Evolutionary conservation across 1,139 yeast species (phyloP), one percentile per base, ranked within the genome.

Genomic region (Geotrichum siamense): DNA sequence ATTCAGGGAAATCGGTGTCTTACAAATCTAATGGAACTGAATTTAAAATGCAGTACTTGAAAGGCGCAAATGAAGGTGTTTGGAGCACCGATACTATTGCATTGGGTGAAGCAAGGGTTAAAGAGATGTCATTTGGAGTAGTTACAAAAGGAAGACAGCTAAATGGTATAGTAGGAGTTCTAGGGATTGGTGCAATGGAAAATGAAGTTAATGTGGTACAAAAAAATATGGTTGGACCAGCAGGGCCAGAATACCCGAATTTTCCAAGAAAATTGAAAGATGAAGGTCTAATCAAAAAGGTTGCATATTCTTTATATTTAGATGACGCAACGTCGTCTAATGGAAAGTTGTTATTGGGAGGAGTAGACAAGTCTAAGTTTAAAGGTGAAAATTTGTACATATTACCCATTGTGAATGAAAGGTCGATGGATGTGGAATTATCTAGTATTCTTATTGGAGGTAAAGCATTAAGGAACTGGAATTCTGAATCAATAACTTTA

Each of bases 331-430:
- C 38, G 4, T 43, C 50, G n/a, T 53, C 58, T 15, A 40, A 56
- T 3, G 77, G 77, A 8, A 52, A 59, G 36, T 58, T 72, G 31
- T 43, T 62, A 41, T 72, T 72, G 57, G 76, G 76, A 2, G 78
- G 75, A 2, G 64, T 73, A 38, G 78, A 73, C 54, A 67, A 68
- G 45, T 68, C 71, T 35, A 72, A 72, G 55, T 71, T 67, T 53
- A 39, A 58, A 2, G 75, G 74, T 3, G 45, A 53, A 5, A 19
- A 33, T 10, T 60, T 70, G 48, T 47, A 44, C 28, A 36, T 46
- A 1, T 30, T 55, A 5, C 49, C 49, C 3, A 38, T 38, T 30
- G 8, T 31, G 13, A 15, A 21, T 28, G 23, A 23, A 5, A 28
- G 29, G 12, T 23, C 27, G 3, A 5, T 38, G 21, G 41, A 38